Evolutionary conservation across 176 grass and related monocot species (phyloP), one percentile per base, ranked within the genome.

Genomic region (Avena eriantha): DNA sequence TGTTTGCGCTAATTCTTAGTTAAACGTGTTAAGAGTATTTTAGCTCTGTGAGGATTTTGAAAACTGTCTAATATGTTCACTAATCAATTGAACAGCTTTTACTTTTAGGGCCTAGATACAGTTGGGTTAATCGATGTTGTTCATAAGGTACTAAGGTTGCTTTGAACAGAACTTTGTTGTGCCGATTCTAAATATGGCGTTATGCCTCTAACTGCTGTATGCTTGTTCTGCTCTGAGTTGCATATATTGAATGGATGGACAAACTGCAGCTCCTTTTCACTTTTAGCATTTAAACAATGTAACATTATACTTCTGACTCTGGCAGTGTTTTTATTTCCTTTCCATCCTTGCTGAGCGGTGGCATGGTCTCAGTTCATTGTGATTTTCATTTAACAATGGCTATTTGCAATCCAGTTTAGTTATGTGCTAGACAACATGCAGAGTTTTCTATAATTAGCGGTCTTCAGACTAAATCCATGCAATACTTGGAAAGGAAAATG

Each of bases 201-300:
- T 55, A 16, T 41, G n/a, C 55, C 77, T 60, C 6, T 43, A 60
- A 59, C 33, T 23, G 34, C 43, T 60, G 13, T 81, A 63, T 17
- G 15, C 18, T 49, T 74, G n/a, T 74, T 49, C 71, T 49, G 22
- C 22, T 49, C 50, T 75, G 22, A 75, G 72, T 75, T 75, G 45
- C 21, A 43, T 73, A 74, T 26, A 29, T 48, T 74, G 71, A 74
- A 74, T 74, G n/a, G 45, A 45, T 72, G 21, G 33, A 73, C 23
- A 75, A 83, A 75, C 45, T 60, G 12, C 6, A 84, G 35, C 22
- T 24, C 15, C 22, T 29, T 74, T 61, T 47, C 10, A 26, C 11
- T 74, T 49, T 49, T 74, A 74, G 22, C n/a, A 74, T 74, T 48
- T 74, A 26, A 82, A 21, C 5, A 34, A 54, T 39, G 80, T 34